These are phyloP conservation scores for Neurospora crassa DNA, from an alignment of 2,329 filamentous ascomycete genomes.

Conservation along the genomic window DNA sequence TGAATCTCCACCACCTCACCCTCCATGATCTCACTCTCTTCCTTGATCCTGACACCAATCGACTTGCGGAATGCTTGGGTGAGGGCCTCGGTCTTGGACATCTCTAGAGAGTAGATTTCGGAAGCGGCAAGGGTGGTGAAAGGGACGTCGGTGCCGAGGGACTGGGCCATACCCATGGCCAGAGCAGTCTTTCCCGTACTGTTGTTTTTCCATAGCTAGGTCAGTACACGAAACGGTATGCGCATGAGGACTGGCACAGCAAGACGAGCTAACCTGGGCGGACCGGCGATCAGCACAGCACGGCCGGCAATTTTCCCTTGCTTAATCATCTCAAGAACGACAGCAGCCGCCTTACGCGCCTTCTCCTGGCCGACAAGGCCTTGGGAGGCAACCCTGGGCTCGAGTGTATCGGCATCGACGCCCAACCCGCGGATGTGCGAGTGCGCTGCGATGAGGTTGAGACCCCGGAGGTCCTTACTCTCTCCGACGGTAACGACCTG, in stretches of 20 bases:
- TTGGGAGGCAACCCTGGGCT: constrained; percentile 76
- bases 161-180: constrained; percentile 98
- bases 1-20: constrained; percentile 98
- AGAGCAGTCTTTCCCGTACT: constrained; percentile 98
- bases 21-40: constrained; percentile 98
- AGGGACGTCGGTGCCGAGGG: constrained; percentile 84
- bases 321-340: constrained; percentile 98
- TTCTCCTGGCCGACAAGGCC: constrained; percentile 94
- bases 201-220: background rate
- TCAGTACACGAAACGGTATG: constrained; percentile 10
- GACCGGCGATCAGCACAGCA: constrained; percentile 88
- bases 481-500: constrained; percentile 75
- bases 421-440: constrained; percentile 95
- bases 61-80: constrained; percentile 99
- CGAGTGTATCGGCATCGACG: constrained; percentile 83
- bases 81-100: constrained; percentile 97
- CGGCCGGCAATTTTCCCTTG: constrained; percentile 96
- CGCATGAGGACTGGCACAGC: no score
- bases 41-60: constrained; percentile 95
- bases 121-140: constrained; percentile 94
- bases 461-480: constrained; percentile 87
- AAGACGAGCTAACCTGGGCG: constrained; percentile 52
- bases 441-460: constrained; percentile 96
- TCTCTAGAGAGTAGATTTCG: constrained; percentile 97
- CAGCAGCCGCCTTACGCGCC: constrained; percentile 88